Evolutionary conservation across 2,329 filamentous ascomycete genomes (phyloP).

Genomic region (Sporothrix brunneoviolacea): DNA sequence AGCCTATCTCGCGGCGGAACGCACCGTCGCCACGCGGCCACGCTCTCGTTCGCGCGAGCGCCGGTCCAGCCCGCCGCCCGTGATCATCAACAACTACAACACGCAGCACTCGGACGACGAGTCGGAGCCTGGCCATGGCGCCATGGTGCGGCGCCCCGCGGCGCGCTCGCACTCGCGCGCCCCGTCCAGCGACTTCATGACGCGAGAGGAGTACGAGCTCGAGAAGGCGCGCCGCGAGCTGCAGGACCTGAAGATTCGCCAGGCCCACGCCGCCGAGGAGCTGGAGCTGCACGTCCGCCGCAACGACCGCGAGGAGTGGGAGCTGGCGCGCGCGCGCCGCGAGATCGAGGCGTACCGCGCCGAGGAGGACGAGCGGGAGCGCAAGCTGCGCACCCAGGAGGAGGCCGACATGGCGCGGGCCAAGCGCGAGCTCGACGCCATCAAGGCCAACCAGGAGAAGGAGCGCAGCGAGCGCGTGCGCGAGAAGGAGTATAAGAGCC

Average conservation of each 20-base stretch:
- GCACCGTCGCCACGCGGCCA: conserved; percentile 38
- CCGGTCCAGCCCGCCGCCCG: conserved; percentile 39
- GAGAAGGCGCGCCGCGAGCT: conserved; percentile 36
- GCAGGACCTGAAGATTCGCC: conserved; percentile 36
- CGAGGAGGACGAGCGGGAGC: conserved; percentile 35
- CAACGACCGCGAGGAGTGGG: conserved; percentile 40
- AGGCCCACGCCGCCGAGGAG: conserved; percentile 36
- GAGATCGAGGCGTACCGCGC: conserved; percentile 37
- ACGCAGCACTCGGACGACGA: conserved; percentile 36
- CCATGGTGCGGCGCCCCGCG: conserved; percentile 25
- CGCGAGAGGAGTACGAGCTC: conserved; percentile 35
- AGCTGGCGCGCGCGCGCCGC: conserved; percentile 29
- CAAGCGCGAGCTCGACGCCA: conserved; percentile 26
- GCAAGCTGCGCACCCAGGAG: conserved; percentile 21
- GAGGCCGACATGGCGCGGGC: conserved; percentile 27
- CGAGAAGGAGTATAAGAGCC: conserved; percentile 24
- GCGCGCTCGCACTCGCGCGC: conserved; percentile 19
- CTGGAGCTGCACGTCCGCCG: conserved; percentile 43
- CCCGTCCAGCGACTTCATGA: conserved; percentile 27
- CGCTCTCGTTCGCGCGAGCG: conserved; percentile 41
- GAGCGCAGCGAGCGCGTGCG: conserved; percentile 13
- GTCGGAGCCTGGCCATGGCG: conserved; percentile 21
- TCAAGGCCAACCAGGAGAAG: conserved; percentile 38
- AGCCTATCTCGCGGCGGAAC: conserved; percentile 39
- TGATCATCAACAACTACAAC: conserved; percentile 53